Evolutionary conservation across 495 filamentous ascomycete species (phyloP), one percentile per base, ranked within the genome.

Genomic region (Penicillium manginii): DNA sequence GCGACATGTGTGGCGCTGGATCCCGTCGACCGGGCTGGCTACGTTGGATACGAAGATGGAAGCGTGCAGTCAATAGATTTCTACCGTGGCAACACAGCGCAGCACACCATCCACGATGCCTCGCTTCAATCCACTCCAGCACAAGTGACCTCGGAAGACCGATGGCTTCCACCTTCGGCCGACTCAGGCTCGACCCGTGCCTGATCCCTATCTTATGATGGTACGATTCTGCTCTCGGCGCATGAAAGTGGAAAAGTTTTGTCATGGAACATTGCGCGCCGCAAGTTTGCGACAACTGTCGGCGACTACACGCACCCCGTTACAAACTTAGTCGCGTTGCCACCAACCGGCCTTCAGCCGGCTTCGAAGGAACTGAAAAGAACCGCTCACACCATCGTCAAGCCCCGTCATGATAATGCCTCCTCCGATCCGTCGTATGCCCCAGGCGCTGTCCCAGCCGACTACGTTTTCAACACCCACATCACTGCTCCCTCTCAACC

Each of bases 61-160:
- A 89, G 86, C 19, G 75, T 97, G 17, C 92, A 93, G 66, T 78
- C 88, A n/a, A 72, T 94, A 29, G 87, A 93, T 62, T 84, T 97
- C 60, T 90, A 90, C 54, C 81, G 83, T 21, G 79, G 78, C 57
- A 72, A 81, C 5, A 80, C 79, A 33, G 46, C 70, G 0, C 72
- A 78, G 23, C 77, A 84, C 49, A 69, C 77, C 37, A 77, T 91
- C 11, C 71, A 86, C 54, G 84, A 90, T 40, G 69, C 80, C 2
- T 75, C 72, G 32, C 54, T 79, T 29, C 81, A 83, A 62, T 78
- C 75, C 14, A 80, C 81, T 11, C 86, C 88, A 10, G 76, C 84
- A 2, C 88, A 89, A 58, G 73, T 83, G 6, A 76, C 82, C 12
- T 61, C 59, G 10, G 78, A 82, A 51, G 79, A 75, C 50, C 82